Evolutionary conservation across 2,329 filamentous ascomycete genomes (phyloP), one percentile per base, ranked within the genome.

Genomic region (Cladophialophora immunda): DNA sequence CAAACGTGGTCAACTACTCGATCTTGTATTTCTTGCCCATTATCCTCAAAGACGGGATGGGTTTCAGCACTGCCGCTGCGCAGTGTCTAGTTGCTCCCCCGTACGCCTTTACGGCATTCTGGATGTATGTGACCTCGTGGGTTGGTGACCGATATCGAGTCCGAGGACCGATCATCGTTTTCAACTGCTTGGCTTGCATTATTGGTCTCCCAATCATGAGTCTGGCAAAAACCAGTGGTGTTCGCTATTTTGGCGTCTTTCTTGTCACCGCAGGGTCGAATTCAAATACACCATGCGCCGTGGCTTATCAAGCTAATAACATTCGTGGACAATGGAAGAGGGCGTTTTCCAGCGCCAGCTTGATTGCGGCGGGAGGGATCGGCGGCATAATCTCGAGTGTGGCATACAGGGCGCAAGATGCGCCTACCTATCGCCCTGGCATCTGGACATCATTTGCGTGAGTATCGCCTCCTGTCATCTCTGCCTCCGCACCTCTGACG

Each of bases 311-410:
- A 80, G 91, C 91, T 52, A 95, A 94, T 80, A 96, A 96, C 78
- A 90, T 96, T 74, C 88, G 91, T 57, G 92, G 92, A 0, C 92
- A 95, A 80, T 95, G 92, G 91, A 95, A 94, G 81, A 87, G 92
- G 45, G 92, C 92, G 0, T 89, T 95, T 72, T 90, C 88, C 76
- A 91, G 88, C 66, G 91, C 92, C 2, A 90, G 89, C 0, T 84
- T 94, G 1, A 90, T 95, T 3, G 90, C 90, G 1, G 87, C 91
- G 58, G 92, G 92, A 4, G 91, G 90, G 1, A 81, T 95, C 25
- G 92, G 92, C 41, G 92, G 92, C 34, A 94, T 95, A 68, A 86
- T 86, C 0, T 91, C 91, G 27, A 87, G 86, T 70, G 80, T 92
- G 65, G 88, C 94, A 11, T 94, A 94, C 79, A 84, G 88, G 71